These are phyloP conservation scores for Diutina mesorugosa DNA, from an alignment of 1,139 yeast species.

Conservation along the genomic window DNA sequence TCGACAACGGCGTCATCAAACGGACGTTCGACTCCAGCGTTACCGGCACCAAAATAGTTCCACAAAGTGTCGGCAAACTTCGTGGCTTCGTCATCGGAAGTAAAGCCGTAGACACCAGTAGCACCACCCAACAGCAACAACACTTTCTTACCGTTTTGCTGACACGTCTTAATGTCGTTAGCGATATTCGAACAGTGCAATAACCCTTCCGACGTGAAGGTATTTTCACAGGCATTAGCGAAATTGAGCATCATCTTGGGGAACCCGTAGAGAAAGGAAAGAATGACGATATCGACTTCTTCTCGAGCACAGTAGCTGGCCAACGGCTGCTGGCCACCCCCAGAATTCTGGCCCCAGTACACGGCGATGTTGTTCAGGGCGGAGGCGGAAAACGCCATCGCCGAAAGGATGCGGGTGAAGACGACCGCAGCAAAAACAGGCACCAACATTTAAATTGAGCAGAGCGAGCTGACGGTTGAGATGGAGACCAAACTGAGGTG, in stretches of 20 bases:
- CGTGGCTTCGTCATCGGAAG: slow-evolving; percentile 45
- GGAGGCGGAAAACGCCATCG: neutral
- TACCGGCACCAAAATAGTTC: slow-evolving; percentile 78
- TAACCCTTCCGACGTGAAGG: slow-evolving; percentile 37
- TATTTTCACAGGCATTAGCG: slow-evolving; percentile 50
- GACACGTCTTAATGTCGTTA: slow-evolving; percentile 76
- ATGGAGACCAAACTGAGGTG: neutral
- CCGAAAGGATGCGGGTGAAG: neutral
- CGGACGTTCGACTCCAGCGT: slow-evolving; percentile 46
- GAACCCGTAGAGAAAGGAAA: slow-evolving; percentile 59
- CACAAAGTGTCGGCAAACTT: slow-evolving; percentile 66
- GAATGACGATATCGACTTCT: slow-evolving; percentile 56
- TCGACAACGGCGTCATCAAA: slow-evolving; percentile 43
- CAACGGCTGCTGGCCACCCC: slow-evolving; percentile 56
- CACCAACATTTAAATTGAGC: neutral
- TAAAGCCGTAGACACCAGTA: slow-evolving; percentile 65
- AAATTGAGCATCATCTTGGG: slow-evolving; percentile 49
- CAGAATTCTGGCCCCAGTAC: slow-evolving; percentile 89
- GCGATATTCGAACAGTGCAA: slow-evolving; percentile 54
- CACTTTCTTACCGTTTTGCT: slow-evolving; percentile 61
- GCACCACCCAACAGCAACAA: slow-evolving; percentile 85
- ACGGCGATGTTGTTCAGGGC: slow-evolving; percentile 34
- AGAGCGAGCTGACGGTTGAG: neutral
- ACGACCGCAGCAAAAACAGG: neutral
- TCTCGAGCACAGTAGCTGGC: slow-evolving; percentile 56